A percentile compares a stretch with the other conserved stretches of the same genome.
Evolutionary conservation across 768 basidiomycete genomes (phyloP).

Genomic region (Tricholoma saponaceum): DNA sequence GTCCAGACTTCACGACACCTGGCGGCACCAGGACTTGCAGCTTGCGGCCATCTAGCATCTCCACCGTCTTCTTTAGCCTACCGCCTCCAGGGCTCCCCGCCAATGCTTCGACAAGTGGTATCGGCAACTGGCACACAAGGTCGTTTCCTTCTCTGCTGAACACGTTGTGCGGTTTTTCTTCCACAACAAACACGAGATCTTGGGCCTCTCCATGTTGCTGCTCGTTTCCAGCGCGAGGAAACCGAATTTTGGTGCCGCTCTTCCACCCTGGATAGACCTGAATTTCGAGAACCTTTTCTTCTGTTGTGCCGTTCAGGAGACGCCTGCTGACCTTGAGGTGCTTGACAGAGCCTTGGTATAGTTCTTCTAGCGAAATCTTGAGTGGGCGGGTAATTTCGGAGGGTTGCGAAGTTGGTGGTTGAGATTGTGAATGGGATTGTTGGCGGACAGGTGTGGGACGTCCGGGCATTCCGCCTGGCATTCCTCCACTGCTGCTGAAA

Average conservation of each 20-base stretch:
- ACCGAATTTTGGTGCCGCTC: constrained; percentile 91
- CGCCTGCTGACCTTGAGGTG: constrained; percentile 83
- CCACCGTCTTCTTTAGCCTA: constrained; percentile 49
- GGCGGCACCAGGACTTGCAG: constrained; percentile 63
- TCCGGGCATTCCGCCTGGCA: constrained; percentile 49
- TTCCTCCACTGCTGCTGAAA: constrained; percentile 26
- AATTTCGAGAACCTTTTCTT: constrained; percentile 86
- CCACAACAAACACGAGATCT: constrained; percentile 95
- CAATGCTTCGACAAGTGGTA: constrained; percentile 84
- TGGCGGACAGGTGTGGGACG: constrained; percentile 16
- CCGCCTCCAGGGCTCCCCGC: constrained; percentile 39
- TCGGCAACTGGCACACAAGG: constrained; percentile 51
- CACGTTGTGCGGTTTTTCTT: constrained; percentile 82
- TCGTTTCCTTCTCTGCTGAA: constrained; percentile 84
- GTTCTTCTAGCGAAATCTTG: constrained; percentile 80
- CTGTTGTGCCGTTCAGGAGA: constrained; percentile 65
- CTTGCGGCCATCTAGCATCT: constrained; percentile 76
- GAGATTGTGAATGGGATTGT: constrained; percentile 21
- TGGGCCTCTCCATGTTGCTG: constrained; percentile 61
- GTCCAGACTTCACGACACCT: constrained; percentile 72
- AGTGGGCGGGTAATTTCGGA: constrained; percentile 77
- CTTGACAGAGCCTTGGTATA: constrained; percentile 83
- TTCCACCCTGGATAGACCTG: constrained; percentile 90
- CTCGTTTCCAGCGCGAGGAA: constrained; percentile 85
- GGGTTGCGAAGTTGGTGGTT: constrained; percentile 25